Base-by-base conservation (phyloP, 1,284 basidiomycete genomes). In the Ustilago shanxiensis region DNA sequence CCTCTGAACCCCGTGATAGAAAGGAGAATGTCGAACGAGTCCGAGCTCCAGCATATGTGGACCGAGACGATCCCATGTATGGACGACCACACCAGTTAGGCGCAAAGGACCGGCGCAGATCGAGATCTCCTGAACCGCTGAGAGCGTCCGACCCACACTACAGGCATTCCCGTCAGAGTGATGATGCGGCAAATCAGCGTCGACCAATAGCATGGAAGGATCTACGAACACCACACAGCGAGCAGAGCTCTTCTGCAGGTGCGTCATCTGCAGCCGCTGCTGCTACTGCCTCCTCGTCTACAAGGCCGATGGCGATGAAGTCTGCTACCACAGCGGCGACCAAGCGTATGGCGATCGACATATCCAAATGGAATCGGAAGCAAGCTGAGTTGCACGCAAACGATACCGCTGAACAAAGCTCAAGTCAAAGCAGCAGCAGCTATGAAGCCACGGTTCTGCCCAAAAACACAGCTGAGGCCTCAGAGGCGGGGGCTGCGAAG, bases 281-380 rank as follows among this genome's bases (percentile, higher is more conserved):
- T 44, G 8, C 35, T 14, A 37, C n/a, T 6, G 8, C 41, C 41
- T n/a, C 35, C 35, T 44, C 41, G 16, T 47, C 60, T 22, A 49
- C 49, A n/a, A 67, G 50, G 29, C 10, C 24, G 0, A 24, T 29
- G 2, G 18, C 57, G 1, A 4, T 49, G 3, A 62, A 50, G 29
- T 10, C 16, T 1, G 24, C 49, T 5, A 39, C 54, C 1, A 68
- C 61, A 33, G 73, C 73, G 11, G 29, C 65, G 1, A 76, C 3
- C 49, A 71, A 71, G 35, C 64, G 72, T 13, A 45, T 70, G 24
- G 75, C 67, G 16, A 57, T 41, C 6, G 59, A 77, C 54, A 77
- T 77, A 24, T 63, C 71, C 0, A 63, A 60, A 29, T 77, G 75
- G 75, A 77, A 73, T 53, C 66, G 56, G 37, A 77, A 70, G 51